Base-by-base conservation (phyloP, 495 filamentous ascomycete genomes). In the Parathielavia appendiculata region DNA sequence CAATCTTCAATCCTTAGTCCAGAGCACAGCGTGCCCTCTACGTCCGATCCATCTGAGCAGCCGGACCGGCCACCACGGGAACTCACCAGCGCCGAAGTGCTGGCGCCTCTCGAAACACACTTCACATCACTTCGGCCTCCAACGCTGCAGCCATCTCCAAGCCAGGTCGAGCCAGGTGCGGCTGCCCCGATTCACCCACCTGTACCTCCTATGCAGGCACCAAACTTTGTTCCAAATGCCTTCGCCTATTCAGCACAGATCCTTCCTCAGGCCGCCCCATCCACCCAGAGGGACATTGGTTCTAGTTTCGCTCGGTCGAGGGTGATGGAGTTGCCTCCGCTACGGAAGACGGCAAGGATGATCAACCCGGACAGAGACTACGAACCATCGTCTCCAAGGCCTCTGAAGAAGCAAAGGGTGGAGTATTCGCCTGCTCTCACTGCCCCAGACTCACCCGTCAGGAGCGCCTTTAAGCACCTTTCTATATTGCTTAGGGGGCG, bases 261-360 rank as follows among this genome's bases (percentile, higher is more conserved):
- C 12, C 13, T 50, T 19, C 30, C n/a, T 1, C 51, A 46, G 23
- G 23, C 2, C 16, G 13, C 35, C 17, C 35, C 36, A 0, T 19
- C 8, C 13, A 14, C 13, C 12, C 22, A 20, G 8, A 23, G 6
- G n/a, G 16, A 22, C n/a, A 6, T 19, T n/a, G 10, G 6, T 4
- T 20, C 14, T 2, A 16, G 22, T 9, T 16, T 32, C 2, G 1
- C 14, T 13, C 8, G 19, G 0, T 6, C 17, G 1, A 40, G 14
- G 12, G 22, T 11, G 38, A 40, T 26, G 32, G 19, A 23, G 13
- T 8, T 36, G n/a, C 39, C 56, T 6, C 59, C 59, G 23, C 20
- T 61, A 34, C 54, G 59, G 14, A 61, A 61, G 44, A 61, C 59
- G 5, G 59, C 59, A 11, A 48, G 59, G 54, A 51, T 61, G 53